Evolutionary conservation across 441 rosid species (phyloP).

Genomic region (Isatis lusitanica): DNA sequence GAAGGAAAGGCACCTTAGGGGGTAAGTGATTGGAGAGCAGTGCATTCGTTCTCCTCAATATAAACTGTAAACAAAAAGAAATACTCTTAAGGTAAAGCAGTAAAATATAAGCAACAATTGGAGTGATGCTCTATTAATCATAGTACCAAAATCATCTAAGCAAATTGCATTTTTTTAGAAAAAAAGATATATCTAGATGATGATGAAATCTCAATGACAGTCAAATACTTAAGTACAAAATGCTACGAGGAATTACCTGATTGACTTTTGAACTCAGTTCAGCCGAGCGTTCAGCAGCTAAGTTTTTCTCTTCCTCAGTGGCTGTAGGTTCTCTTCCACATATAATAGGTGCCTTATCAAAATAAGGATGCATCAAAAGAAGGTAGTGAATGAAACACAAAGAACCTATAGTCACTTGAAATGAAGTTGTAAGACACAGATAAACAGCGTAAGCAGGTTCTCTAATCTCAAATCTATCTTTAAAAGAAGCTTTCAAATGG

Average conservation of each 20-base stretch:
- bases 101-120: background rate
- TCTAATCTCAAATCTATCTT: conserved; percentile 9
- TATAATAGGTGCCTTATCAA: conserved; percentile 74
- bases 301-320: conserved; percentile 76
- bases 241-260: conserved; percentile 58
- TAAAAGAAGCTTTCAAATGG: background rate
- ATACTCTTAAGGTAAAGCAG: conserved; percentile 5
- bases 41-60: conserved; percentile 93
- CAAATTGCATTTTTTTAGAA: conserved; percentile 1
- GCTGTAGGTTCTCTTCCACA: conserved; percentile 98
- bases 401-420: conserved; percentile 3
- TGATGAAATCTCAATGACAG: background rate
- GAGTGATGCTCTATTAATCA: conserved; percentile 13
- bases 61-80: conserved; percentile 66
- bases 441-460: conserved; percentile 7
- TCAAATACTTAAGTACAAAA: conserved; percentile 15
- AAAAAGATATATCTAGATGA: conserved; percentile 5
- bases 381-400: conserved; percentile 10
- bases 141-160: conserved; percentile 14
- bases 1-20: conserved; percentile 71
- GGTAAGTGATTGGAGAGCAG: conserved; percentile 96
- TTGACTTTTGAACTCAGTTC: conserved; percentile 94
- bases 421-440: conserved; percentile 2
- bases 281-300: conserved; percentile 81
- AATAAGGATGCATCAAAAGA: conserved; percentile 24